A percentile compares a stretch with the other conserved stretches of the same genome.
These are phyloP conservation scores for Athelia sp. DNA, from an alignment of 1,284 basidiomycete genomes.

Conservation along the genomic window DNA sequence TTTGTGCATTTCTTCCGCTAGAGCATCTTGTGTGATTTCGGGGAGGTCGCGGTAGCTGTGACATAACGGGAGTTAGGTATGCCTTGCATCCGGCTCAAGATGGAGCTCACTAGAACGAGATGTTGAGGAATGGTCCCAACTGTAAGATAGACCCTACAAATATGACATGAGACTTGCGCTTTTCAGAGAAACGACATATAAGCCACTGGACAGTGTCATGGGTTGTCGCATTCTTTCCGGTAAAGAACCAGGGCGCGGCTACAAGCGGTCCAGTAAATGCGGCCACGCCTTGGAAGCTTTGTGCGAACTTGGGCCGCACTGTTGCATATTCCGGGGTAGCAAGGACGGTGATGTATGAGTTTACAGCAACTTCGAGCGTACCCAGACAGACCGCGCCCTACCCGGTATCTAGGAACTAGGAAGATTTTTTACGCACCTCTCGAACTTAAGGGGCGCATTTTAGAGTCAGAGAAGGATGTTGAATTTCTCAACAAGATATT, in stretches of 20 bases:
- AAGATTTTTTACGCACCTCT: not conserved
- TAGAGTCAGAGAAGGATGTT: too few relatives aligned
- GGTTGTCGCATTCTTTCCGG: constrained; percentile 50
- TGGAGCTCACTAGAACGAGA: constrained; percentile 56
- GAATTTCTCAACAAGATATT: too few relatives aligned
- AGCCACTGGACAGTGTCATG: constrained; percentile 74
- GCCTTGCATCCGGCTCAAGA: not conserved
- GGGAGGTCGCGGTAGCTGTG: constrained; percentile 69
- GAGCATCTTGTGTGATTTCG: constrained; percentile 69
- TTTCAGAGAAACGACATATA: constrained; percentile 2
- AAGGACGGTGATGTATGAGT: constrained; percentile 74
- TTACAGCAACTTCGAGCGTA: constrained; percentile 70
- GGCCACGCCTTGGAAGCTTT: constrained; percentile 79
- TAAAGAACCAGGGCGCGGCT: constrained; percentile 73
- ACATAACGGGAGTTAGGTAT: constrained; percentile 2
- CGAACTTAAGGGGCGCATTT: too few relatives aligned
- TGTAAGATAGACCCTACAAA: constrained; percentile 67
- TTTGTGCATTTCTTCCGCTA: constrained; percentile 44
- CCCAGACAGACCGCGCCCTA: constrained; percentile 71
- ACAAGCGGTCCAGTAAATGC: constrained; percentile 79
- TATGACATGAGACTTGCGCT: constrained; percentile 1
- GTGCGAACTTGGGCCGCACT: constrained; percentile 76
- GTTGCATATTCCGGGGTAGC: constrained; percentile 69
- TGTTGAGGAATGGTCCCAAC: constrained; percentile 59
- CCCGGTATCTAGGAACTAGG: constrained; percentile 12